phyloP scores from a whole-genome alignment of 2,329 filamentous ascomycete genomes.

The Calonectria pauciramosa region DNA sequence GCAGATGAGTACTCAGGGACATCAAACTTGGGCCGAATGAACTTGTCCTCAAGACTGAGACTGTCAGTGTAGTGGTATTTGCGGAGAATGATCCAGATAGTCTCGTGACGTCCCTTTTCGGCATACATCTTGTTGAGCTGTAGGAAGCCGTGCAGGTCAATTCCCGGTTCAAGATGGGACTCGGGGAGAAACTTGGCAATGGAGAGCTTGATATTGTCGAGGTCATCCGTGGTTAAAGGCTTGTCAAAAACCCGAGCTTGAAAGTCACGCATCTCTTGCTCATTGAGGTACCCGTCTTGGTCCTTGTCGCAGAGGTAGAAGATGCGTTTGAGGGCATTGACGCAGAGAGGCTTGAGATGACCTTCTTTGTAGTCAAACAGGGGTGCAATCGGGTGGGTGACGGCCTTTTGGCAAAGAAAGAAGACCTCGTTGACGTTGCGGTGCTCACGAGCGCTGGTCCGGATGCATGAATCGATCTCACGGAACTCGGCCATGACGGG shows the following conservation, averaged over 20 bases:
- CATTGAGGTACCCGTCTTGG: conserved; percentile 92
- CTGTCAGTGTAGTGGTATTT: conserved; percentile 98
- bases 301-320: conserved; percentile 98
- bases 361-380: conserved; percentile 97
- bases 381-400: conserved; percentile 96
- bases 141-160: conserved; percentile 87
- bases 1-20: conserved; percentile 93
- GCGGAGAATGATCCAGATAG: conserved; percentile 96
- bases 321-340: conserved; percentile 87
- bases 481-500: conserved; percentile 99
- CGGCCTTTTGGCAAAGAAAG: conserved; percentile 97
- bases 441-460: conserved; percentile 91
- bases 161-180: conserved; percentile 76
- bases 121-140: conserved; percentile 96
- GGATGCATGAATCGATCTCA: conserved; percentile 97
- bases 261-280: conserved; percentile 91
- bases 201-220: conserved; percentile 91
- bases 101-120: conserved; percentile 97
- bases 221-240: conserved; percentile 82
- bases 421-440: conserved; percentile 97
- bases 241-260: conserved; percentile 95
- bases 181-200: conserved; percentile 78
- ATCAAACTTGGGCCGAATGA: conserved; percentile 93
- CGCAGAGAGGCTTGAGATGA: conserved; percentile 87
- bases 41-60: conserved; percentile 89